Evolutionary conservation across 2,329 filamentous ascomycete genomes (phyloP).

Genomic region (Penicillium janthinellum): DNA sequence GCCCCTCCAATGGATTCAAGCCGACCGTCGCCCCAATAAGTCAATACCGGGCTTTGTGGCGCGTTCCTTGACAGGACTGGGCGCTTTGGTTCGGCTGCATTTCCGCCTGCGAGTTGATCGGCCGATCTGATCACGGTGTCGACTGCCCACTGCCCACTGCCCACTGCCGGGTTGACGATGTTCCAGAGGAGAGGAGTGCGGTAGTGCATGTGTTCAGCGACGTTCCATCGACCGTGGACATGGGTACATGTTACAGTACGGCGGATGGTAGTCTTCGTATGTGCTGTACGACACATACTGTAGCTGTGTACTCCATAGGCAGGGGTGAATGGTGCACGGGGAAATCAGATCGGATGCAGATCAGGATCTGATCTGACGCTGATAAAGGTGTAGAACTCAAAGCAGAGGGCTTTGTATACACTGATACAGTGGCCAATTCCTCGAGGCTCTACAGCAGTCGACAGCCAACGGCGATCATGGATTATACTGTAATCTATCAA

Average conservation of each 20-base stretch:
- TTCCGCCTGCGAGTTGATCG: conserved; percentile 7
- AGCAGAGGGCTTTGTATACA: neutral
- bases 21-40: neutral
- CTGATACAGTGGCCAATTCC: neutral
- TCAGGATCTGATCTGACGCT: conserved; percentile 6
- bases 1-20: conserved; percentile 5
- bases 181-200: neutral
- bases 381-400: neutral
- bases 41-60: conserved; percentile 5
- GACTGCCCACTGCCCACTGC: neutral
- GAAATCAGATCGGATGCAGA: conserved; percentile 10
- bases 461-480: neutral
- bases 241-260: neutral
- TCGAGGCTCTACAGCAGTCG: neutral
- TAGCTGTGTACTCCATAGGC: neutral
- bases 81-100: conserved; percentile 2
- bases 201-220: neutral
- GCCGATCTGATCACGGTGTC: conserved; percentile 11
- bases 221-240: neutral
- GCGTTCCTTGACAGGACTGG: conserved; percentile 1
- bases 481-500: neutral
- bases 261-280: neutral
- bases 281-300: neutral
- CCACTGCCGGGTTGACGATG: neutral
- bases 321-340: neutral